These are phyloP conservation scores for Apiosordaria backusii DNA, from an alignment of 495 filamentous ascomycete species.

Conservation along the genomic window DNA sequence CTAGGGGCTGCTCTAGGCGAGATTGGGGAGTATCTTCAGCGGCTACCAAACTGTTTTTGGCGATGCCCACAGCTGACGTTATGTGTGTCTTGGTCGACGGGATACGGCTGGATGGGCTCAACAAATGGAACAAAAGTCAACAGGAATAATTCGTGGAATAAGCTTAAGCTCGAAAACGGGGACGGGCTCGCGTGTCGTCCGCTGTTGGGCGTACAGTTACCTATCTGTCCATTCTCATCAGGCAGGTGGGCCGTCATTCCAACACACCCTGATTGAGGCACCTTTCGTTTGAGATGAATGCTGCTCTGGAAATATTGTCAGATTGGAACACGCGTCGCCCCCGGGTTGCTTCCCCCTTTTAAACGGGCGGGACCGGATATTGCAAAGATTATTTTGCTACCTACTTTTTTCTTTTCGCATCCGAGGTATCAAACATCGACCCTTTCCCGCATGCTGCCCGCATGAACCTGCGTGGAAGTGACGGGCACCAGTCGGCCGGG, in stretches of 20 bases:
- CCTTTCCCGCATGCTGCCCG: neutral
- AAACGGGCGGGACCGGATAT: slow-evolving; percentile 1
- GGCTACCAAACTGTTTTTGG: neutral
- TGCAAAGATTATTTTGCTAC: neutral
- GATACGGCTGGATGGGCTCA: neutral
- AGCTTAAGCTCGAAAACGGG: neutral
- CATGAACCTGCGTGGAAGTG: neutral
- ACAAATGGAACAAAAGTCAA: neutral
- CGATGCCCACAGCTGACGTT: neutral
- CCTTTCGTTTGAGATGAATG: neutral
- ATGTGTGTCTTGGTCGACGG: neutral
- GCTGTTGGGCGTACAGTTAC: neutral
- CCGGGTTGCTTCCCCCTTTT: neutral
- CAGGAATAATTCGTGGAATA: no score
- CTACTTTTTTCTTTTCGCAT: neutral
- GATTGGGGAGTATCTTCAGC: slow-evolving; percentile 8
- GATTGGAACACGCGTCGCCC: neutral
- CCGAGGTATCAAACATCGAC: neutral
- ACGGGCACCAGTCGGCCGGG: no score
- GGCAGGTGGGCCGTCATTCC: slow-evolving; percentile 12
- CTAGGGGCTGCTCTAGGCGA: slow-evolving; percentile 8
- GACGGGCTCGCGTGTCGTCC: neutral
- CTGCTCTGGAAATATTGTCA: neutral
- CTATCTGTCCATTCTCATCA: slow-evolving; percentile 3
- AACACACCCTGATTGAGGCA: slow-evolving; percentile 8